phyloP scores from a whole-genome alignment of 305 asterid genomes.

The Salvia sclarea region DNA sequence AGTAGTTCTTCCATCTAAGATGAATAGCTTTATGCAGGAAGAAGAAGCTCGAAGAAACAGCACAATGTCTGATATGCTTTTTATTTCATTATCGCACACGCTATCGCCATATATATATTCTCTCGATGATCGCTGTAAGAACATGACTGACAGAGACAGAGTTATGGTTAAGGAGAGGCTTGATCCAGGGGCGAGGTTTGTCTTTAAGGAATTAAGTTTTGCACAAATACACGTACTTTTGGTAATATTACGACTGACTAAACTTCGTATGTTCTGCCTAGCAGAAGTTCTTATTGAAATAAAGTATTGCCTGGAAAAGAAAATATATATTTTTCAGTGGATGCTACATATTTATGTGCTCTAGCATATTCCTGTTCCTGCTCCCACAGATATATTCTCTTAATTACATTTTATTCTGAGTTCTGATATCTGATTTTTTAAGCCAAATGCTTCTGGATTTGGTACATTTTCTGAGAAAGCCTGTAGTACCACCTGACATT shows the following conservation, averaged over 20 bases:
- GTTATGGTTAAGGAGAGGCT: conserved; percentile 59
- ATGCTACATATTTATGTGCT: not conserved
- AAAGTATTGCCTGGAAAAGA: not conserved
- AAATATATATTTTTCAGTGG: not conserved
- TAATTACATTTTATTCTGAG: too few species aligned
- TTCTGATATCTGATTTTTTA: not conserved
- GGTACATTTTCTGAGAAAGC: not conserved
- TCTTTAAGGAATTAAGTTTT: conserved; percentile 26
- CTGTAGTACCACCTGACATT: not conserved
- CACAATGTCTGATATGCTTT: conserved; percentile 85
- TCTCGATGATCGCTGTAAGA: conserved; percentile 83
- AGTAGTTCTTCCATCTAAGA: conserved; percentile 16
- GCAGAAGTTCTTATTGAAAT: not conserved
- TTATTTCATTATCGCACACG: conserved; percentile 73
- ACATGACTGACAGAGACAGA: conserved; percentile 59
- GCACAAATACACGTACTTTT: too few species aligned
- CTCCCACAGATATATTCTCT: not conserved
- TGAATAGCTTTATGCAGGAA: conserved; percentile 54
- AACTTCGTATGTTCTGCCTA: not conserved
- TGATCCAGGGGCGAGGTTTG: conserved; percentile 94
- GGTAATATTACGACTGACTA: not conserved
- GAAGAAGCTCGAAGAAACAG: conserved; percentile 95
- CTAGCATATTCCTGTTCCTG: not conserved
- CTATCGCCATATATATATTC: conserved; percentile 88
- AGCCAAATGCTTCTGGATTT: not conserved